phyloP scores from a whole-genome alignment of 2,329 filamentous ascomycete genomes.

The Hymenotorrendiella dingleyae region DNA sequence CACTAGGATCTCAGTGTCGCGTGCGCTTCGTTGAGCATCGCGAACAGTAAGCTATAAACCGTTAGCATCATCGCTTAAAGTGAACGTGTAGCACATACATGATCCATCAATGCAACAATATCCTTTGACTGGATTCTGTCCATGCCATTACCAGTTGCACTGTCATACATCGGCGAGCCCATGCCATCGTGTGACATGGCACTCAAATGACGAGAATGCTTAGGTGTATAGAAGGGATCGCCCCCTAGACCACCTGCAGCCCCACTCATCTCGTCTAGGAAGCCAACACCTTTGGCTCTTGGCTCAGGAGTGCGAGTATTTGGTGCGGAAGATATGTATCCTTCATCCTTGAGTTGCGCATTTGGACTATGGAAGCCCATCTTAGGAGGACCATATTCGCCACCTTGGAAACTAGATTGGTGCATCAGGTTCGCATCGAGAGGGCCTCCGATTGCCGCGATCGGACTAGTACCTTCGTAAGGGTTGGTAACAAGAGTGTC shows the following conservation, averaged over 20 bases:
- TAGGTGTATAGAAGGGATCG: constrained; percentile 61
- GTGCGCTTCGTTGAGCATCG: constrained; percentile 90
- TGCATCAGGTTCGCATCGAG: constrained; percentile 41
- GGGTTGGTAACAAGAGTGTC: constrained; percentile 63
- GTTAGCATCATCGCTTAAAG: constrained; percentile 13
- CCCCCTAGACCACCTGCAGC: constrained; percentile 42
- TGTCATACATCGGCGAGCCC: constrained; percentile 83
- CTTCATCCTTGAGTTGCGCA: constrained; percentile 70
- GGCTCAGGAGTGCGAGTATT: constrained; percentile 49
- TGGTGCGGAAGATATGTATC: constrained; percentile 73
- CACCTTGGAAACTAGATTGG: constrained; percentile 30
- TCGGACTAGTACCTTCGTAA: constrained; percentile 59
- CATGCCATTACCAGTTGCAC: constrained; percentile 78
- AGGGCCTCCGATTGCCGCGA: constrained; percentile 37
- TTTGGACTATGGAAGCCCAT: constrained; percentile 40
- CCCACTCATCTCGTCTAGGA: constrained; percentile 46
- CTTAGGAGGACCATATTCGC: constrained; percentile 35
- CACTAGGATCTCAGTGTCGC: constrained; percentile 93
- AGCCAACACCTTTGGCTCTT: constrained; percentile 38
- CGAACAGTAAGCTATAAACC: constrained; percentile 72
- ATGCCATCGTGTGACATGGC: constrained; percentile 93
- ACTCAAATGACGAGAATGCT: constrained; percentile 65
- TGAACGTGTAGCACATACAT: constrained; percentile 47
- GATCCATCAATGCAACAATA: constrained; percentile 95
- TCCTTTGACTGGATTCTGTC: constrained; percentile 94